Evolutionary conservation across 257 asterid species (phyloP).

Genomic region (Capsicum baccatum): DNA sequence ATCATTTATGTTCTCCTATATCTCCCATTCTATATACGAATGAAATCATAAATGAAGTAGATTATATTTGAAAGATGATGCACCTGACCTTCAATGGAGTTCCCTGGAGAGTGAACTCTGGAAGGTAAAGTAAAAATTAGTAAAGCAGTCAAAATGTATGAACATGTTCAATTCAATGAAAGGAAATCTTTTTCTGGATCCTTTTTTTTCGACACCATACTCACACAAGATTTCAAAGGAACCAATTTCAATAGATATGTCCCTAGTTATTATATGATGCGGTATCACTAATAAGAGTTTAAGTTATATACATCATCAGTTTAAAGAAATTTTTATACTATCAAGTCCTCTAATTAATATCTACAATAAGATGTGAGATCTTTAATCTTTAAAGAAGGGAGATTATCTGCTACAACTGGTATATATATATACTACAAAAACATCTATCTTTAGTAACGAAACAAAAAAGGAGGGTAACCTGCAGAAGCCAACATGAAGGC

Average conservation of each 20-base stretch:
- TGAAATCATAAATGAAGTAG: neutral
- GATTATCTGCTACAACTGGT: neutral
- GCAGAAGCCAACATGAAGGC: conserved; percentile 79
- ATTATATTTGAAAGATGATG: neutral
- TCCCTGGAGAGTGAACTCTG: neutral
- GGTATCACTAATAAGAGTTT: neutral
- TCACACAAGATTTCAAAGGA: neutral
- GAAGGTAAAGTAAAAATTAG: neutral
- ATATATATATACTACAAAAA: neutral
- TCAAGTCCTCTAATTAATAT: neutral
- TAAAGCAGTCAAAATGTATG: neutral
- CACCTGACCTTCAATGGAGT: neutral
- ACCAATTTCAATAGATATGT: neutral
- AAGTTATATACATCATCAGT: neutral
- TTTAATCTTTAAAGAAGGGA: neutral
- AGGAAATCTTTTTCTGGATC: neutral
- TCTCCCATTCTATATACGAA: neutral
- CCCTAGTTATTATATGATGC: neutral
- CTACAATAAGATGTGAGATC: neutral
- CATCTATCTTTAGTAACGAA: neutral
- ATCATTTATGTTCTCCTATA: neutral
- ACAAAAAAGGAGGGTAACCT: conserved; percentile 46
- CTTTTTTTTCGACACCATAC: neutral
- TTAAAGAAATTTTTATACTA: neutral
- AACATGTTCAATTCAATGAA: neutral